phyloP scores from a whole-genome alignment of 2,329 filamentous ascomycete genomes.

The Fusarium duplospermum region DNA sequence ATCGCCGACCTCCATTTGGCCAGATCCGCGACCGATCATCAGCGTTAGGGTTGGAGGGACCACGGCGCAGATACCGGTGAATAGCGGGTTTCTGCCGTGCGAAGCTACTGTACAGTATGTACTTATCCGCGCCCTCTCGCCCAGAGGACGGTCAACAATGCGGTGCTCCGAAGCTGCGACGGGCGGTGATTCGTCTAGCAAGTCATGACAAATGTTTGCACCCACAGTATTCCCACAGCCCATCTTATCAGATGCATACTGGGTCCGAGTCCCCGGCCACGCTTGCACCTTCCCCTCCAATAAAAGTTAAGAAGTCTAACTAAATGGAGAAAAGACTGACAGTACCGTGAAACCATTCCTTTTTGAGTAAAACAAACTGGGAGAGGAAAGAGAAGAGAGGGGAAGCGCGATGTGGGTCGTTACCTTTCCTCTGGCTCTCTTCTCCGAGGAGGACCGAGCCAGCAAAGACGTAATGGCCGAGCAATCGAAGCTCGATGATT shows the following conservation, averaged over 20 bases:
- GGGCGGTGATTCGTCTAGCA: conserved; percentile 23
- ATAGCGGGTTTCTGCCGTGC: background rate
- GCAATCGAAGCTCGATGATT: conserved; percentile 45
- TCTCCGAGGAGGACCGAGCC: conserved; percentile 47
- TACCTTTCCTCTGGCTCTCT: conserved; percentile 27
- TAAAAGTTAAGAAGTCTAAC: background rate
- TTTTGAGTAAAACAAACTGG: background rate
- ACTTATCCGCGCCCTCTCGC: background rate
- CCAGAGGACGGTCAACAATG: conserved; percentile 10
- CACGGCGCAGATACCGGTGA: conserved; percentile 24
- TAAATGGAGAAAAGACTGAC: background rate
- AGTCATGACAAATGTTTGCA: conserved; percentile 29
- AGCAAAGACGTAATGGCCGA: conserved; percentile 48
- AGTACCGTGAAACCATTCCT: background rate
- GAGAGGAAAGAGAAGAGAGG: background rate
- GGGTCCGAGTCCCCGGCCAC: conserved; percentile 14
- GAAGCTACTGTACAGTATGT: background rate
- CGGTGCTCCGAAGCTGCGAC: background rate
- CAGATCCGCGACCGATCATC: conserved; percentile 26
- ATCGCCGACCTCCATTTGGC: conserved; percentile 32
- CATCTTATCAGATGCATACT: conserved; percentile 41
- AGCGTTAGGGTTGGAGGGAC: conserved; percentile 12
- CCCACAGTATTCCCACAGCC: conserved; percentile 7
- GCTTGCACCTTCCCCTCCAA: conserved; percentile 4
- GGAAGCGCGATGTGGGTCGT: conserved; percentile 16